Percentiles rank a stretch among this genome's conserved stretches.
Evolutionary conservation across 176 grass and related monocot species (phyloP).

Genomic region (Triticum monococcum): DNA sequence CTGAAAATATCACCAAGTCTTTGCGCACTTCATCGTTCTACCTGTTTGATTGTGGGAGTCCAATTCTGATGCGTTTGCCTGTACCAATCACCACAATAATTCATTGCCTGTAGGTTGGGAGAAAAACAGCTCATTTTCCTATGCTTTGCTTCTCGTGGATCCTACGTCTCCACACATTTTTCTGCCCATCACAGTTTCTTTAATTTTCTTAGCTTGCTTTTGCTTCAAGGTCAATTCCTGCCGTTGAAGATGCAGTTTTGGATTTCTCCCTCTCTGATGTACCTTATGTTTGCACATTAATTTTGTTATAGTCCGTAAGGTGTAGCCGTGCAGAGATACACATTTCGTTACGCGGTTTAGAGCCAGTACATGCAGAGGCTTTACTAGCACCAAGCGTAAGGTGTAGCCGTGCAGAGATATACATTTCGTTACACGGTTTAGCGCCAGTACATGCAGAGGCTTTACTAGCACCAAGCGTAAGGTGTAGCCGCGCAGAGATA

Average conservation of each 20-base stretch:
- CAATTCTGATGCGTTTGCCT: background rate
- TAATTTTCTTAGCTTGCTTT: conserved; percentile 17
- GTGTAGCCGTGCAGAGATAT: too few relatives aligned
- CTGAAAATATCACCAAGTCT: background rate
- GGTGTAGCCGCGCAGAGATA: too few relatives aligned
- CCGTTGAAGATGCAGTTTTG: background rate
- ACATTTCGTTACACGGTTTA: too few relatives aligned
- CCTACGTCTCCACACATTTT: conserved; percentile 5
- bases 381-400: background rate
- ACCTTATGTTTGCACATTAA: background rate
- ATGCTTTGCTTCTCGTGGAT: conserved; percentile 25
- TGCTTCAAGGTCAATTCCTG: conserved; percentile 22
- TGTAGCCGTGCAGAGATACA: conserved; percentile 6
- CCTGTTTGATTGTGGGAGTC: background rate
- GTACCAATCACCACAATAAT: background rate
- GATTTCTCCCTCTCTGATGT: background rate
- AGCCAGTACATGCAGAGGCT: background rate
- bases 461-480: too few relatives aligned
- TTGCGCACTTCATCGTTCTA: background rate
- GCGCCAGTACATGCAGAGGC: too few relatives aligned
- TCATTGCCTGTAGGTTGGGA: background rate
- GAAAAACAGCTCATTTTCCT: background rate
- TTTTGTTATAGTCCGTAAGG: conserved; percentile 18
- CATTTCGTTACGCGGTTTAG: background rate
- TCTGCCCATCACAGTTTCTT: background rate